A percentile compares a stretch with the other conserved stretches of the same genome.
phyloP scores from a whole-genome alignment of 129 eudicot species.

The Rutidosis leptorrhynchoides region DNA sequence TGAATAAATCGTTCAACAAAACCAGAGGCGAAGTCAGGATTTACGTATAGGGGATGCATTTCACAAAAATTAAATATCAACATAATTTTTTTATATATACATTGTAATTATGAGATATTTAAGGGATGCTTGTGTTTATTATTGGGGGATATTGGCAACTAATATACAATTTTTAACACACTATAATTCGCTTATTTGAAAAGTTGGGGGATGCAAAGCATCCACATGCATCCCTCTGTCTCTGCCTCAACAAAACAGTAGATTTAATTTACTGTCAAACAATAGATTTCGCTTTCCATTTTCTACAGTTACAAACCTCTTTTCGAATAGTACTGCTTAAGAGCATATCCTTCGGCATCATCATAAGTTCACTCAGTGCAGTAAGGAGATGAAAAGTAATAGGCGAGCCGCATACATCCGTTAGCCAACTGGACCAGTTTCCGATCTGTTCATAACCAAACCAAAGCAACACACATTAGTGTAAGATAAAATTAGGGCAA shows the following conservation, averaged over 20 bases:
- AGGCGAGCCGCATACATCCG: slow-evolving; percentile 63
- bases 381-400: slow-evolving; percentile 65
- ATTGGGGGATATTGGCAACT: too few species aligned
- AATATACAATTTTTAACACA: too few species aligned
- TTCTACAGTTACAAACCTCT: slow-evolving; percentile 49
- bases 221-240: too few species aligned
- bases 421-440: slow-evolving; percentile 90
- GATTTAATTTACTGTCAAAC: not conserved
- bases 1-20: not conserved
- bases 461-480: slow-evolving; percentile 3
- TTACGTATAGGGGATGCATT: too few species aligned
- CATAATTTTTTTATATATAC: too few species aligned
- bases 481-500: not conserved
- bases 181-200: too few species aligned
- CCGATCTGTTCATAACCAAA: slow-evolving; percentile 60
- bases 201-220: too few species aligned
- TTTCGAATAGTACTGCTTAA: slow-evolving; percentile 65
- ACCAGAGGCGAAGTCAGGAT: too few species aligned
- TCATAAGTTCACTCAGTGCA: slow-evolving; percentile 93
- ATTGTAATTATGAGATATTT: too few species aligned
- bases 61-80: too few species aligned
- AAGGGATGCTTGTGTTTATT: too few species aligned
- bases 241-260: not conserved
- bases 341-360: slow-evolving; percentile 97
- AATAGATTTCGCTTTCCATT: slow-evolving; percentile 1